phyloP scores from a whole-genome alignment of 2,329 filamentous ascomycete genomes.

The Venturia oleaginea region DNA sequence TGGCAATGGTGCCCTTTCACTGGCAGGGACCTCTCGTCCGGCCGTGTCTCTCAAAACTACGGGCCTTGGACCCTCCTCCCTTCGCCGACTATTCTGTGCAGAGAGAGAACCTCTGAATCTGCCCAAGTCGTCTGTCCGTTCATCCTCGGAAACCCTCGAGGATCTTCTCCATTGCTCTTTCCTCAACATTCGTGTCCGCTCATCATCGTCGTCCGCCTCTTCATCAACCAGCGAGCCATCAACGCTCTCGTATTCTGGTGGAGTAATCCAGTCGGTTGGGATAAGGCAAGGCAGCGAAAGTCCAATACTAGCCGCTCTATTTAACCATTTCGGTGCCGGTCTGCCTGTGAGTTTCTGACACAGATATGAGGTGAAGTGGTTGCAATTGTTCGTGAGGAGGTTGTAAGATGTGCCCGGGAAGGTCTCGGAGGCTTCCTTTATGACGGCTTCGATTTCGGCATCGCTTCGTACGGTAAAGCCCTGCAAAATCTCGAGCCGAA shows the following conservation, averaged over 20 bases:
- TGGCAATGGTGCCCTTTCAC: conserved; percentile 12
- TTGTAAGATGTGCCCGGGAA: conserved; percentile 74
- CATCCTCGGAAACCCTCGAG: conserved; percentile 5
- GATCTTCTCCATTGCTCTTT: conserved; percentile 20
- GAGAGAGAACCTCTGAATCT: background rate
- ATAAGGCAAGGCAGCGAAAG: conserved; percentile 74
- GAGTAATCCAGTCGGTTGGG: conserved; percentile 70
- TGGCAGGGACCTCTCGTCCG: conserved; percentile 10
- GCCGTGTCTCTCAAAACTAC: conserved; percentile 7
- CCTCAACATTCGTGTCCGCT: conserved; percentile 51
- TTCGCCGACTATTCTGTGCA: background rate
- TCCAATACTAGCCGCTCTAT: conserved; percentile 75
- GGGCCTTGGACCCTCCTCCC: background rate
- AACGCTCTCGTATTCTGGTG: conserved; percentile 64
- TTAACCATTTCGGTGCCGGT: conserved; percentile 65
- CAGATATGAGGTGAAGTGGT: conserved; percentile 74
- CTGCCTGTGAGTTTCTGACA: conserved; percentile 64
- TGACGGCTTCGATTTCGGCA: conserved; percentile 60
- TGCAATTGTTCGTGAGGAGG: conserved; percentile 75
- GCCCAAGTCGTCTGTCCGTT: conserved; percentile 11
- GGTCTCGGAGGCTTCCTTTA: conserved; percentile 58
- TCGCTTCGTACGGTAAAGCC: conserved; percentile 65
- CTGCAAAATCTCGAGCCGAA: conserved; percentile 65
- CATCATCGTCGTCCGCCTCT: conserved; percentile 41
- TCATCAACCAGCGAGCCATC: conserved; percentile 60